Conservation (phyloP, 139 green algal genomes). For the Parachlorella kessleri region DNA sequence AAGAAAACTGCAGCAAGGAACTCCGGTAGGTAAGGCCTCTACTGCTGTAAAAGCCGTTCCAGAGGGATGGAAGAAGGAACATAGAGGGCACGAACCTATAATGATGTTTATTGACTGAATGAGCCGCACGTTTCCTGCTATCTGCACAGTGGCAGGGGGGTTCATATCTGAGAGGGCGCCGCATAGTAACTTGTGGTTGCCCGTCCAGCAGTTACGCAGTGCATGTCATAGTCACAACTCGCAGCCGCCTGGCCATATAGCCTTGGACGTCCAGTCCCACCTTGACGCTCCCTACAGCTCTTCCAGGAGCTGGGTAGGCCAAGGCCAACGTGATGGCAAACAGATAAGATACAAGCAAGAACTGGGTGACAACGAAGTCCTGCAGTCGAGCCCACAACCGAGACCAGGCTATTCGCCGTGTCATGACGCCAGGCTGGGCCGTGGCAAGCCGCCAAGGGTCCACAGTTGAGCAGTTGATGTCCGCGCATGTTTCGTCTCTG, state of each 20-base stretch:
- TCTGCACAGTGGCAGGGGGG: neutral
- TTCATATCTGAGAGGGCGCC: neutral
- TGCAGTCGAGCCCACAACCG: neutral
- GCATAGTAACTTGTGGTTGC: too few species aligned
- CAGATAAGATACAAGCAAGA: conserved; percentile 25
- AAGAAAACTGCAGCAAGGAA: conserved; percentile 67
- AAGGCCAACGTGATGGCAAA: conserved; percentile 9
- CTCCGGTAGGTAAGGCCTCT: too few species aligned
- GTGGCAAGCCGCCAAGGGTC: too few species aligned
- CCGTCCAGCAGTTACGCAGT: neutral
- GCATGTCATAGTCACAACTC: neutral
- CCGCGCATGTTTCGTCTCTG: too few species aligned
- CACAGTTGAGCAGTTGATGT: too few species aligned
- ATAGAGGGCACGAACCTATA: conserved; percentile 55
- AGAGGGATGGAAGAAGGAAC: conserved; percentile 39
- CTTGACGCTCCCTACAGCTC: conserved; percentile 19
- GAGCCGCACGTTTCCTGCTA: conserved; percentile 7
- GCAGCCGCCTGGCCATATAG: too few species aligned
- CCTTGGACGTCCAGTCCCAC: conserved; percentile 14
- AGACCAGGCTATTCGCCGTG: conserved; percentile 1
- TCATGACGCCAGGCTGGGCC: too few species aligned
- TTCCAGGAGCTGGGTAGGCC: neutral
- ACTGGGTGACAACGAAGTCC: conserved; percentile 21
- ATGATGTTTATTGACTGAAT: conserved; percentile 40
- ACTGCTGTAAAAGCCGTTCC: too few species aligned